Percentiles rank a stretch among this genome's conserved stretches.
These are phyloP conservation scores for Solanum piurae DNA, from an alignment of 257 asterid genomes.

Conservation along the genomic window DNA sequence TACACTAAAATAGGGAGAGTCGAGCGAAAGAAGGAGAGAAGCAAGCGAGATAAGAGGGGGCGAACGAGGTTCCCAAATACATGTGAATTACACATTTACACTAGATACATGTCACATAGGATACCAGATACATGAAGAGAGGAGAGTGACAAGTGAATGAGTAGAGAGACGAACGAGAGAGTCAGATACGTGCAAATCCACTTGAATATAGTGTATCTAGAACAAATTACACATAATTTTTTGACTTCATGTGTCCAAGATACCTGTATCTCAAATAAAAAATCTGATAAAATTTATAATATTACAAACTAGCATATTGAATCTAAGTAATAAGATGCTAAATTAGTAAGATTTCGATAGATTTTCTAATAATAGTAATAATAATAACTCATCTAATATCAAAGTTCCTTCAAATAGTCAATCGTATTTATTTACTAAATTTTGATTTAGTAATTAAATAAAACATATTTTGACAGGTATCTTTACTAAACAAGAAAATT, in stretches of 20 bases:
- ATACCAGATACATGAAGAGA: too few relatives aligned
- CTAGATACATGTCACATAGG: too few relatives aligned
- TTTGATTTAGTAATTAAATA: not conserved
- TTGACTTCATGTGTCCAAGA: too few relatives aligned
- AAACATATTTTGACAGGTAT: not conserved
- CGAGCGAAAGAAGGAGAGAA: not conserved
- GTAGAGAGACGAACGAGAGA: not conserved
- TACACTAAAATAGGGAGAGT: not conserved
- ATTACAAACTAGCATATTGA: too few relatives aligned
- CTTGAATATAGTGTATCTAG: not conserved
- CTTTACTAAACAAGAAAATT: not conserved
- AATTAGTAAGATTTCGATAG: too few relatives aligned
- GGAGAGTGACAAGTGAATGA: not conserved
- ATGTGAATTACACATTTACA: too few relatives aligned
- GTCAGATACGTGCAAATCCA: not conserved
- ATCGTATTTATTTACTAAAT: not conserved
- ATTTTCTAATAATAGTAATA: too few relatives aligned
- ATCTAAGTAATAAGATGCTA: not conserved
- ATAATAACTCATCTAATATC: not conserved
- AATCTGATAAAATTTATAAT: too few relatives aligned
- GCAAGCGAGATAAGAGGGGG: not conserved
- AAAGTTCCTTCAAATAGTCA: not conserved
- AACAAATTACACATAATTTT: too few relatives aligned
- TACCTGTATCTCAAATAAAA: too few relatives aligned
- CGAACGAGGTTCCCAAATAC: not conserved